Conservation (phyloP, 2,329 filamentous ascomycete species). For the Podosphaera aphanis region DNA sequence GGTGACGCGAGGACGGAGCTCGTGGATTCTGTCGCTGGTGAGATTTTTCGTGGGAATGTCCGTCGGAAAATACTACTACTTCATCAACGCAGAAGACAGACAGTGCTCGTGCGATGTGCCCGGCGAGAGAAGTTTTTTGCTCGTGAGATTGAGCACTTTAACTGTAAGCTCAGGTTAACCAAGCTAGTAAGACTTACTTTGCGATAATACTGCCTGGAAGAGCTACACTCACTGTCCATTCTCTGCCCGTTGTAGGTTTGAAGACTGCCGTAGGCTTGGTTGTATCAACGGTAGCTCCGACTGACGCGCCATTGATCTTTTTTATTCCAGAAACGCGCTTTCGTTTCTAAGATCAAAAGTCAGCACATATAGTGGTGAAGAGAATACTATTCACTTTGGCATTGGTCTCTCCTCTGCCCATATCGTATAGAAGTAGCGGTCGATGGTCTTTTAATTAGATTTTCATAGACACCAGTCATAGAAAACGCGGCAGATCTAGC, state of each 20-base stretch:
- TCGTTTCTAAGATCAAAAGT: slow-evolving; percentile 12
- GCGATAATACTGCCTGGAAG: slow-evolving; percentile 56
- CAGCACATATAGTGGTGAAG: slow-evolving; percentile 1
- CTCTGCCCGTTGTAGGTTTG: slow-evolving; percentile 34
- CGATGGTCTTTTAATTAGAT: no score
- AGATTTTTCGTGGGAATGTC: slow-evolving; percentile 17
- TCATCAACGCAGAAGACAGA: slow-evolving; percentile 73
- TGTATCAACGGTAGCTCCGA: slow-evolving; percentile 19
- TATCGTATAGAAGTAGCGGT: no score
- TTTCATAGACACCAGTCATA: no score
- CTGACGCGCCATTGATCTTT: slow-evolving; percentile 11
- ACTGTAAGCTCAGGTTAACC: slow-evolving; percentile 2
- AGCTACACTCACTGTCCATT: slow-evolving; percentile 56
- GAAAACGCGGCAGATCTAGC: no score
- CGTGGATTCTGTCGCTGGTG: slow-evolving; percentile 9
- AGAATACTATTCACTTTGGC: slow-evolving; percentile 7
- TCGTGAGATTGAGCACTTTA: slow-evolving; percentile 23
- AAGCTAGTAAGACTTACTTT: slow-evolving; percentile 27
- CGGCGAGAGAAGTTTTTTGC: slow-evolving; percentile 48
- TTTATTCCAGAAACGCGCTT: slow-evolving; percentile 14
- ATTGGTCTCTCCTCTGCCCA: slow-evolving; percentile 15
- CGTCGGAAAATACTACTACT: slow-evolving; percentile 60
- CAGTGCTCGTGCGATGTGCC: slow-evolving; percentile 56
- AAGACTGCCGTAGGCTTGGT: slow-evolving; percentile 50
- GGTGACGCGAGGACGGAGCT: slow-evolving; percentile 15